Evolutionary conservation across 495 filamentous ascomycete species (phyloP), one percentile per base, ranked within the genome.

Genomic region (Tuber magnatum): DNA sequence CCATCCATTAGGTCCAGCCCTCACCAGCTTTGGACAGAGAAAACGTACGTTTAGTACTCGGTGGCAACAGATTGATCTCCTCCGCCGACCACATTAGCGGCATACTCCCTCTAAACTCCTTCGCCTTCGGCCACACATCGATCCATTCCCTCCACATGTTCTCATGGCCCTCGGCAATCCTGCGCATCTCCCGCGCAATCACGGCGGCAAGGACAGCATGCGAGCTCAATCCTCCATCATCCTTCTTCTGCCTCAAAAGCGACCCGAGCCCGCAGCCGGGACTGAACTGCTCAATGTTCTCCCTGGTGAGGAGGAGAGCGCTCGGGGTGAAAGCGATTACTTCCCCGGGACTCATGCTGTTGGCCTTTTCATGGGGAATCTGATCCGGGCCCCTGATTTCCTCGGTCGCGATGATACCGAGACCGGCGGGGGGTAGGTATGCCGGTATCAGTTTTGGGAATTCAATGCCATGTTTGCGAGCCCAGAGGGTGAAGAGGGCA

Each of bases 151-250:
- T 56, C 79, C 79, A 80, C 20, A 28, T 2, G 46, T 84, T 83
- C 56, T 81, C 83, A 32, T 61, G 51, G 24, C 35, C 81, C 80
- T 65, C 56, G 16, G 32, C 28, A 8, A 65, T 65, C 56, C 32
- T 32, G 14, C 56, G 51, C 8, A 61, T 71, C 77, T 89, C 85
- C 5, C 90, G 85, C 38, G 89, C 87, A 10, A 97, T 84, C 74
- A 88, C 91, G 2, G 90, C 88, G n/a, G 93, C 91, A 12, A 93
- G 85, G 24, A 92, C 84, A 7, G 89, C 90, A 76, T 94, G 92
- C 40, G 92, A 86, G 2, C 87, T 87, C 46, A 89, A 88, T 71
- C 84, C 85, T 0, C 56, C 56, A 32, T 35, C 56, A 65, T 35
- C 56, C 28, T 7, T 35, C 56, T 65, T 65, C 14, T 10, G 28